Base-by-base conservation (phyloP, 208 protist genomes). In the Leishmania amazonensis region DNA sequence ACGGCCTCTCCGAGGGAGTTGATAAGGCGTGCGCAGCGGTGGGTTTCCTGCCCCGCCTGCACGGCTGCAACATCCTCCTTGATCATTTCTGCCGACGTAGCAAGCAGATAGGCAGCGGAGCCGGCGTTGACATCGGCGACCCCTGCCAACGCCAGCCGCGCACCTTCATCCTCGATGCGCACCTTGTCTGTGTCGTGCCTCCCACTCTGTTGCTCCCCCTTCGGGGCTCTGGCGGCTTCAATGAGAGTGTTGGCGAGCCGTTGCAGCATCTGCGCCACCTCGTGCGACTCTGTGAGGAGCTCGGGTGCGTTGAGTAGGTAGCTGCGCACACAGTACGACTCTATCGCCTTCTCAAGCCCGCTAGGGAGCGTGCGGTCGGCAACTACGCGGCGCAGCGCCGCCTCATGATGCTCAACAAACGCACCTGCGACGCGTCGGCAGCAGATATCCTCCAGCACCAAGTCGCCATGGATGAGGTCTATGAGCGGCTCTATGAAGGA, bases 391-490 rank as follows among this genome's bases (percentile, higher is more conserved):
- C 83, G 78, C 51, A 96, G 81, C 35, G 84, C 78, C 21, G 75
- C 42, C 15, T 92, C 86, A 54, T 93, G 85, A 3, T 54, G 49
- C 11, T 60, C 73, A 40, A 93, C 83, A 24, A 96, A 53, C 31
- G 90, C 86, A 77, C 79, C 71, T 3, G 81, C 90, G 1, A 94
- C 85, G 68, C 65, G 71, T 28, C 83, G 83, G 79, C 89, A 93
- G 47, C 79, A 86, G 45, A 17, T 51, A 65, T 96, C 93, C 1
- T 54, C 75, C 7, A 83, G 70, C 31, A 93, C 86, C 49, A 96
- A 70, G 57, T 96, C 93, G 21, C 86, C 88, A 65, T 94, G 84
- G 13, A 94, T 93, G 49, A 94, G 38, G 71, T 94, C 89, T 62
- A 96, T 81, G 40, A 96, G 81, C 28, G 93, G 82, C 76, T 89